Percentiles rank a stretch among this genome's conserved stretches.
Conservation (phyloP, 139 green algal species). For the Asterochloris erici region DNA sequence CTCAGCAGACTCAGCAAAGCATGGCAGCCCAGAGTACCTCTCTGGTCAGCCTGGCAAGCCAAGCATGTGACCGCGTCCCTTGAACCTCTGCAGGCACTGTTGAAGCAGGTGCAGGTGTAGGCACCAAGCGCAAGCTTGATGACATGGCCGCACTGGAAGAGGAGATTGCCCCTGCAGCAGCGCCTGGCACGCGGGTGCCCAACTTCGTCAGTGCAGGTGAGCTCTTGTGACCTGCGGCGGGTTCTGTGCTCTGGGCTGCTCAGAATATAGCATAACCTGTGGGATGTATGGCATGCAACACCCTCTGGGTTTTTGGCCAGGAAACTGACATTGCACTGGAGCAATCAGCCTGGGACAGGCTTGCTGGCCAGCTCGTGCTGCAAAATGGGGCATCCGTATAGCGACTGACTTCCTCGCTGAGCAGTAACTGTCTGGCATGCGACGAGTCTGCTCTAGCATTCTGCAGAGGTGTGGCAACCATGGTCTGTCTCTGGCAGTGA, state of each 20-base stretch:
- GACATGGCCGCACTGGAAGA: constrained; percentile 83
- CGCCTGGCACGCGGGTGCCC: constrained; percentile 43
- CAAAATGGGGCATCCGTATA: no score
- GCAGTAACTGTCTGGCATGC: no score
- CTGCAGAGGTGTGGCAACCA: no score
- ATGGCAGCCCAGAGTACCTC: no score
- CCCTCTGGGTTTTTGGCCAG: neutral
- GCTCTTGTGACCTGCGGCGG: constrained; percentile 51
- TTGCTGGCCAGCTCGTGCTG: no score
- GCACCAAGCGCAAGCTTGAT: constrained; percentile 40
- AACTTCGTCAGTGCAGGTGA: constrained; percentile 82
- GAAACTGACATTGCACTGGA: neutral
- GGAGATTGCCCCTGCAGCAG: constrained; percentile 27
- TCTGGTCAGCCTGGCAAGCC: no score
- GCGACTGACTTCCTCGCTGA: no score
- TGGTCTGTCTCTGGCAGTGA: no score
- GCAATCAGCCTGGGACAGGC: neutral
- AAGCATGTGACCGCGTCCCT: no score
- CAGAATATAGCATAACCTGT: no score
- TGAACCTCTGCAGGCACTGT: constrained; percentile 13
- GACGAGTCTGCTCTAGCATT: no score
- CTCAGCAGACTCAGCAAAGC: no score
- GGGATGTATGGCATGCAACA: neutral
- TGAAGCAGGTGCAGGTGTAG: constrained; percentile 20
- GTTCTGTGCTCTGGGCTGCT: neutral